phyloP scores from a whole-genome alignment of 1,284 basidiomycete species.

The Bondarzewia mesenterica region DNA sequence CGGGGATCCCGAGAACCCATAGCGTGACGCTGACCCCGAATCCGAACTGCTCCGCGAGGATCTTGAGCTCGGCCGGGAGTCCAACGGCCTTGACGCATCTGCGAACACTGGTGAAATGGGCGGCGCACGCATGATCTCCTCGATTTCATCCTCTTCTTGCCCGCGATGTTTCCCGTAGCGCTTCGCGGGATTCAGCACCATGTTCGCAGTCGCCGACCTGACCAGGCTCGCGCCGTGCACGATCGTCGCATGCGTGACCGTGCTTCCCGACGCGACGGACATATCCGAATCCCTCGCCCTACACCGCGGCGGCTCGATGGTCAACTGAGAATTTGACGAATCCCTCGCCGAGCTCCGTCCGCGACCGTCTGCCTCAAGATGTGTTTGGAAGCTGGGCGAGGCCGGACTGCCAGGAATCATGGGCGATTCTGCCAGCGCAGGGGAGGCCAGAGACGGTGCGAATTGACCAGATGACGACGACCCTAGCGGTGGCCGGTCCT shows the following conservation, averaged over 20 bases:
- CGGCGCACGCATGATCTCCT: neutral
- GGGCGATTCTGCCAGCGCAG: conserved; percentile 15
- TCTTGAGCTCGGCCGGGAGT: conserved; percentile 3
- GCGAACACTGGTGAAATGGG: neutral
- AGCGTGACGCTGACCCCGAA: conserved; percentile 2
- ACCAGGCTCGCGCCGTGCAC: conserved; percentile 27
- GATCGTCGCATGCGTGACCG: conserved; percentile 29
- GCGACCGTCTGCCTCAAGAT: conserved; percentile 6
- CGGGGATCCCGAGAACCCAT: conserved; percentile 7
- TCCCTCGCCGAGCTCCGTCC: neutral
- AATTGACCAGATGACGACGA: conserved; percentile 17
- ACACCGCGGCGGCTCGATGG: neutral
- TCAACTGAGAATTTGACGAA: conserved; percentile 3
- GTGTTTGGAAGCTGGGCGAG: conserved; percentile 1
- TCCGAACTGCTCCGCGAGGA: neutral
- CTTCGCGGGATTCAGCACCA: conserved; percentile 20
- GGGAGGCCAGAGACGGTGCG: conserved; percentile 24
- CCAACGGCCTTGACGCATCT: too few species aligned
- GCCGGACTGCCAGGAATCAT: neutral
- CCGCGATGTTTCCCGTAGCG: neutral
- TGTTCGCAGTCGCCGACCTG: conserved; percentile 37
- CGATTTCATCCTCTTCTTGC: conserved; percentile 8
- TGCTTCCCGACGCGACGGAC: conserved; percentile 10
- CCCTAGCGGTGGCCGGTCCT: conserved; percentile 6
- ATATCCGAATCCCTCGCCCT: conserved; percentile 11